Evolutionary conservation across 2,329 filamentous ascomycete genomes (phyloP), one percentile per base, ranked within the genome.

Genomic region (Whalleya microplaca): DNA sequence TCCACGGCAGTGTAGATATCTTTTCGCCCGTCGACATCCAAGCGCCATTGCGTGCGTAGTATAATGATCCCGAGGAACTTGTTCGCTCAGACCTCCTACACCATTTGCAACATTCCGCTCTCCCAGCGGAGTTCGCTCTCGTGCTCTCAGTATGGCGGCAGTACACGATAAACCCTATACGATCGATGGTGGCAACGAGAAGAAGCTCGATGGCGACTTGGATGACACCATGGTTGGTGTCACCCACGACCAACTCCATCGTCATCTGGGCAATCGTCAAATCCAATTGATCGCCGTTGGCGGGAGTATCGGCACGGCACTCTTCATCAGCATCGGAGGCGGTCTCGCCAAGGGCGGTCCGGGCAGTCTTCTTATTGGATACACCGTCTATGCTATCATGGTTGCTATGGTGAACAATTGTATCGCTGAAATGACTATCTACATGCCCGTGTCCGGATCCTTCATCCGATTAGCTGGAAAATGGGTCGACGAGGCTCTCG

Each of bases 401-500:
- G 76, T 88, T 56, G 85, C 76, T 21, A 74, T 86, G 45, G 82
- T 88, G 67, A 88, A 87, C 77, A 88, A 87, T 67, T 80, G 79
- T 59, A 77, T 87, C 56, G 85, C 86, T 8, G 86, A 89, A 69
- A 88, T 89, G 85, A 80, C 76, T 27, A 78, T 79, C 40, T 82
- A 81, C 59, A 84, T 86, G 78, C 86, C 86, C 21, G 79, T 89
- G 45, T 80, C 78, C 42, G 85, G 85, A 60, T 83, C 83, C 2
- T 88, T 87, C 67, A 81, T 89, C 61, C 84, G 86, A 57, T 78
- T 88, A 65, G 84, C 84, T 3, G 84, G 85, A 23, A 77, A 84
- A 63, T 89, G 84, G 82, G 83, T 84, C 9, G 86, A 89, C 68
- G 85, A 88, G n/a, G 78, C 85, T 9, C 75, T 84, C 19, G 85